phyloP scores from a whole-genome alignment of 768 basidiomycete genomes.

The Leccinum truebloodii region DNA sequence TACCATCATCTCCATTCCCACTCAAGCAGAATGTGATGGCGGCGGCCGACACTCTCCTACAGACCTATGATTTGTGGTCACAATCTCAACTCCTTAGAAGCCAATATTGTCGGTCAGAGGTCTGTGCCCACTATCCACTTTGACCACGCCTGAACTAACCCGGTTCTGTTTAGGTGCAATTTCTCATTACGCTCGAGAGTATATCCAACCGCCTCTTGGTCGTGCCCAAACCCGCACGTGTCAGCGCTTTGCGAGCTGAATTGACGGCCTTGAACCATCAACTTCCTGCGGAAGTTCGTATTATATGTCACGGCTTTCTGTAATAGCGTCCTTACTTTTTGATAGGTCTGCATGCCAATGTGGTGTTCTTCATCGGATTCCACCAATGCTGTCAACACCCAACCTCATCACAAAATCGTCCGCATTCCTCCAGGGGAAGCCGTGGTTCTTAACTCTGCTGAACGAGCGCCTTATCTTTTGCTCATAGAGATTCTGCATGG shows the following conservation, averaged over 20 bases:
- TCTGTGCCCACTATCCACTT: conserved; percentile 33
- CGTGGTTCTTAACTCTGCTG: conserved; percentile 97
- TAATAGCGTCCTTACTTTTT: conserved; percentile 5
- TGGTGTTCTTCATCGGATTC: conserved; percentile 79
- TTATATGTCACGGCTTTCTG: conserved; percentile 1
- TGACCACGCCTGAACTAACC: neutral
- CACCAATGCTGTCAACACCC: conserved; percentile 37
- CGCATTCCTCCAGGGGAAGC: conserved; percentile 97
- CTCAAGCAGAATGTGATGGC: conserved; percentile 46
- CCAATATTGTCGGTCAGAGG: conserved; percentile 89
- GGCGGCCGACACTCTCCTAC: conserved; percentile 57
- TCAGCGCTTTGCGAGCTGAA: conserved; percentile 96
- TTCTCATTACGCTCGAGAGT: conserved; percentile 84
- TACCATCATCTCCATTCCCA: conserved; percentile 49
- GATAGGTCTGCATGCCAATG: conserved; percentile 83
- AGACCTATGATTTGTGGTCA: conserved; percentile 63
- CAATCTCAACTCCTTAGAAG: conserved; percentile 76
- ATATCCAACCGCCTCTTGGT: conserved; percentile 91
- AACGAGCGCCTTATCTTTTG: conserved; percentile 91
- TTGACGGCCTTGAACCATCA: conserved; percentile 94
- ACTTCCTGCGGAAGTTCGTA: conserved; percentile 86
- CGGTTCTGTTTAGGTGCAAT: conserved; percentile 60
- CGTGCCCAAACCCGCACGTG: conserved; percentile 90
- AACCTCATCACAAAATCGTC: conserved; percentile 91
- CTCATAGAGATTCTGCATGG: conserved; percentile 87